Evolutionary conservation across 345 rosid species (phyloP).

Genomic region (Salix brachista): DNA sequence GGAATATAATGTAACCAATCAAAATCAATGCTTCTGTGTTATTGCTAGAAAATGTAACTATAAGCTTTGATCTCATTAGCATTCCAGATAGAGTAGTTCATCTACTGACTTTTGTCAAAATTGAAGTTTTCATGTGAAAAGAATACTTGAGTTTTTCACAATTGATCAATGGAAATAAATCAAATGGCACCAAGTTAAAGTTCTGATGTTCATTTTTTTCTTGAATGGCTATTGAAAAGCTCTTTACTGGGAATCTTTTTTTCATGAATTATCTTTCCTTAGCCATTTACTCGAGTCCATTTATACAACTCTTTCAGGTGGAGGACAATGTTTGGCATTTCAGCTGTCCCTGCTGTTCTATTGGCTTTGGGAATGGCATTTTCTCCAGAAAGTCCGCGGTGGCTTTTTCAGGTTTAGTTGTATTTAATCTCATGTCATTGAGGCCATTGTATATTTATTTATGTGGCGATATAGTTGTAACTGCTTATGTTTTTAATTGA

Average conservation of each 20-base stretch:
- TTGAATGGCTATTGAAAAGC: not conserved
- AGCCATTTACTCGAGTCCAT: constrained; percentile 2
- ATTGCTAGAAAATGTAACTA: not conserved
- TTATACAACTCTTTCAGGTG: constrained; percentile 54
- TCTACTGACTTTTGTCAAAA: not conserved
- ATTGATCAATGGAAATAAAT: not conserved
- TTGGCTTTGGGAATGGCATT: constrained; percentile 83
- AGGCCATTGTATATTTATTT: constrained; percentile 1
- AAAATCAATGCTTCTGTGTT: not conserved
- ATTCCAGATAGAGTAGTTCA: not conserved
- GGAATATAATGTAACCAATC: not conserved
- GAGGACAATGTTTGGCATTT: constrained; percentile 93
- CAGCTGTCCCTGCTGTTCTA: constrained; percentile 77
- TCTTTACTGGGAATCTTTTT: not conserved
- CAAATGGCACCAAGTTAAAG: not conserved
- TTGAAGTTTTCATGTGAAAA: not conserved
- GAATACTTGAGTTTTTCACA: not conserved
- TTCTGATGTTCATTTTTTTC: not conserved
- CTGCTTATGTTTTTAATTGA: not conserved
- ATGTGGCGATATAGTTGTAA: not conserved
- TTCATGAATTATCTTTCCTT: not conserved
- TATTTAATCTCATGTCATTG: not conserved
- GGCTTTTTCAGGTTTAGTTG: constrained; percentile 85
- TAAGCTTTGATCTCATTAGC: not conserved
- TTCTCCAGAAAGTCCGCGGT: constrained; percentile 99